Evolutionary conservation across 495 filamentous ascomycete species (phyloP), one percentile per base, ranked within the genome.

Genomic region (Bacidia rubella): DNA sequence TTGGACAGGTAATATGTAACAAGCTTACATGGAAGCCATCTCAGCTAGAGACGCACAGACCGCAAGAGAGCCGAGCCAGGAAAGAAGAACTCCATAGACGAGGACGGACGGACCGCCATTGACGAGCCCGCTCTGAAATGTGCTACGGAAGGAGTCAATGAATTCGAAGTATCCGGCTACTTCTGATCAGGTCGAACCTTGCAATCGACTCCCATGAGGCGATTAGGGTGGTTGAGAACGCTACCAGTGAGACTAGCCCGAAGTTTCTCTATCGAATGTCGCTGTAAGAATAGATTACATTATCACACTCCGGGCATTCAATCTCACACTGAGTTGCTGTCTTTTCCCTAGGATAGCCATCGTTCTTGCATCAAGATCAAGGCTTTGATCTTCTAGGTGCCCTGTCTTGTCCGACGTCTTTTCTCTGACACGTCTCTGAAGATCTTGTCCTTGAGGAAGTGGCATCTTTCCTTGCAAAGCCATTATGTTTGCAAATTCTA

Each of bases 161-260:
- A 35, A 38, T 12, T 21, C 24, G 21, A 2, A 2, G 21, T 17
- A 43, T 20, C 21, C 0, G 5, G 15, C 7, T 12, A 3, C 27
- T 3, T 12, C 1, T 40, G 27, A 49, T 49, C 32, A 63, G 59
- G 54, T 61, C 41, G 61, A 65, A n/a, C 58, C 48, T 2, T n/a
- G n/a, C n/a, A n/a, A n/a, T n/a, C n/a, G n/a, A n/a, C n/a, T 68
- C 65, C 67, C 67, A 69, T n/a, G 67, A 65, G 10, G 62, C 62
- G 26, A 69, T 58, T 24, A 68, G 44, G 4, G 64, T 67, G 5
- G 58, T 55, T 2, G 64, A 64, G 27, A 69, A 65, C 32, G 60
- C 64, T 7, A 68, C 52, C 0, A 66, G 61, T 3, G 67, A 65
- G 53, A 66, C 57, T 47, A 65, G 62, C 35, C 63, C 63, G 21